Conservation (phyloP, 2,329 filamentous ascomycete genomes). For the Aureobasidium vineae region DNA sequence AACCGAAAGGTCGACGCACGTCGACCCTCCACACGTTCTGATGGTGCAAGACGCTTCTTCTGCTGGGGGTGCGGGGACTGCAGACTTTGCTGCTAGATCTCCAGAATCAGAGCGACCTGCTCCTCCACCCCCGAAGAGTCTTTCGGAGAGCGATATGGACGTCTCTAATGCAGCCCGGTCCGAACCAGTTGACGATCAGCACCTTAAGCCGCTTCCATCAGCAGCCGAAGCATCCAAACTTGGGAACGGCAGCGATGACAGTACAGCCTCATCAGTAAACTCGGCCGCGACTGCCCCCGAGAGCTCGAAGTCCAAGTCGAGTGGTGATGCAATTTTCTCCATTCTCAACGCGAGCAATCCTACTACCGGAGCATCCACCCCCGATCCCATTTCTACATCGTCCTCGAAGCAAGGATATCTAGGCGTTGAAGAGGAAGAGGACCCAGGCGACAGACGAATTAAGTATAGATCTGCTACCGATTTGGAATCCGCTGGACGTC, state of each 20-base stretch:
- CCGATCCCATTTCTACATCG: background rate
- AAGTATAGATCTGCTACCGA: conserved; percentile 23
- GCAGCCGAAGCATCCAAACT: background rate
- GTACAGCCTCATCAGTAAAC: conserved; percentile 9
- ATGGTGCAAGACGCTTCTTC: conserved; percentile 8
- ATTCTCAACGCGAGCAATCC: background rate
- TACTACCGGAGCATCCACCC: conserved; percentile 1
- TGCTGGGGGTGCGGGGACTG: conserved; percentile 1
- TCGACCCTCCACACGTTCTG: conserved; percentile 2
- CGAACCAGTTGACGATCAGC: background rate
- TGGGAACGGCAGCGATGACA: conserved; percentile 1
- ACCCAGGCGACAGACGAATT: conserved; percentile 7
- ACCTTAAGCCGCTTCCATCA: background rate
- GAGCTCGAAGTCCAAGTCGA: background rate
- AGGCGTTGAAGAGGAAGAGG: background rate
- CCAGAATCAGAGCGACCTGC: background rate
- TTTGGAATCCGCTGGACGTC: background rate
- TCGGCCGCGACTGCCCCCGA: conserved; percentile 12
- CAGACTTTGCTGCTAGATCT: conserved; percentile 6
- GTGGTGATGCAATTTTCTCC: conserved; percentile 4
- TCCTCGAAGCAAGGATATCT: conserved; percentile 7
- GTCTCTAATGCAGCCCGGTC: background rate
- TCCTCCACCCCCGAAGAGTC: background rate
- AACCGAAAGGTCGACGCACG: background rate
- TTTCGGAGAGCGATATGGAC: conserved; percentile 18